Evolutionary conservation across 2,329 filamentous ascomycete genomes (phyloP).

Genomic region (Geosmithia flava): DNA sequence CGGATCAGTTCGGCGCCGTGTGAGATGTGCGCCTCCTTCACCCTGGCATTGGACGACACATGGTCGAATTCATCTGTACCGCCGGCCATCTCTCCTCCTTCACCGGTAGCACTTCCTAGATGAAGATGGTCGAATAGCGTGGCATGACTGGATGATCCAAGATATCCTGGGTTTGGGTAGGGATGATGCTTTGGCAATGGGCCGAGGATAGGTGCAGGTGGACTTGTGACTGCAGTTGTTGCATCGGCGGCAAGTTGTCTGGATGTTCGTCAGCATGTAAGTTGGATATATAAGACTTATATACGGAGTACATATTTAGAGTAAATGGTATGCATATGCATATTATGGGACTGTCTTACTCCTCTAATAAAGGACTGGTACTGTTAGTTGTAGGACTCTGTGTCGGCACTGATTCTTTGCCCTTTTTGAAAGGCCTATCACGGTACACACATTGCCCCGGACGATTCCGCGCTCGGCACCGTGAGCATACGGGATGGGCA

Average conservation of each 20-base stretch:
- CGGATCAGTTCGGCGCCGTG: slow-evolving; percentile 3
- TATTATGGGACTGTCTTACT: no score
- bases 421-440: no score
- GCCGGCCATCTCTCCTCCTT: neutral
- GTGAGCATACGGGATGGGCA: neutral
- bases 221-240: neutral
- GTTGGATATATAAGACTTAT: no score
- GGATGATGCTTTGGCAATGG: neutral
- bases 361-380: no score
- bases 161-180: slow-evolving; percentile 11
- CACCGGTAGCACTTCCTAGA: no score
- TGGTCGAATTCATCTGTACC: slow-evolving; percentile 6
- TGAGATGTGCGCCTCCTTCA: slow-evolving; percentile 1
- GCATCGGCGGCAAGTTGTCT: no score
- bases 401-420: no score
- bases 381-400: no score
- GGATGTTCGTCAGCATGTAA: no score
- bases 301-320: no score
- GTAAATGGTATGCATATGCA: no score
- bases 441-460: neutral
- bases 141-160: slow-evolving; percentile 9
- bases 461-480: neutral
- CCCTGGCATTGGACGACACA: neutral
- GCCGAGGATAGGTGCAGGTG: slow-evolving; percentile 5
- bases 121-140: no score